Evolutionary conservation across 2,329 filamentous ascomycete genomes (phyloP), one percentile per base, ranked within the genome.

Genomic region (Teratosphaeria zuluensis): DNA sequence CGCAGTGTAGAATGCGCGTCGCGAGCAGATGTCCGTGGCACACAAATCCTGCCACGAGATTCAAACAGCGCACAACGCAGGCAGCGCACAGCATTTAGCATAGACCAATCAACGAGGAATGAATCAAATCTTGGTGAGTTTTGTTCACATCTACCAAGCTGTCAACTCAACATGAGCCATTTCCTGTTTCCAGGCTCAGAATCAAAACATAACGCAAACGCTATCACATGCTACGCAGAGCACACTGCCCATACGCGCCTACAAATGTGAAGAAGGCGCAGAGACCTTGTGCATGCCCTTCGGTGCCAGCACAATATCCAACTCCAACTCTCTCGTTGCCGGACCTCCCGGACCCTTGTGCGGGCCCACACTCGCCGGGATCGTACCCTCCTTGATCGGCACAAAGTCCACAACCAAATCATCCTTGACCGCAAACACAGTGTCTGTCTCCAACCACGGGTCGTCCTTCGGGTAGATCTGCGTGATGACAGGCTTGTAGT

Each of bases 391-490:
- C 60, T 78, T 73, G 67, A 75, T 74, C 56, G 81, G 81, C 68
- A 76, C 76, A 68, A 84, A 84, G 66, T 84, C 78, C 53, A 83
- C 78, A 55, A 83, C 77, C 48, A 84, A 73, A 59, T 83, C 81
- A 60, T 83, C 79, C 75, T 84, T 84, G 72, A 84, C 82, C 11
- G 81, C 81, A 65, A 83, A 84, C 57, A 84, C 81, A 54, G 81
- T 81, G 73, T 84, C 82, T 64, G 80, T 83, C 61, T 74, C 72
- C 42, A 84, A 76, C 69, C 80, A 81, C 19, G 78, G 80, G 74
- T 84, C 82, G 66, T 83, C 80, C 59, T 76, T 77, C 65, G 81
- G 81, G 72, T 82, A 84, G 67, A 84, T 76, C 72, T 84, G 80
- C 58, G 80, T 82, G 68, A 80, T 80, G 60, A 83, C 74, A 48